Base-by-base conservation (phyloP, 495 filamentous ascomycete species). In the Sporormia fimetaria region DNA sequence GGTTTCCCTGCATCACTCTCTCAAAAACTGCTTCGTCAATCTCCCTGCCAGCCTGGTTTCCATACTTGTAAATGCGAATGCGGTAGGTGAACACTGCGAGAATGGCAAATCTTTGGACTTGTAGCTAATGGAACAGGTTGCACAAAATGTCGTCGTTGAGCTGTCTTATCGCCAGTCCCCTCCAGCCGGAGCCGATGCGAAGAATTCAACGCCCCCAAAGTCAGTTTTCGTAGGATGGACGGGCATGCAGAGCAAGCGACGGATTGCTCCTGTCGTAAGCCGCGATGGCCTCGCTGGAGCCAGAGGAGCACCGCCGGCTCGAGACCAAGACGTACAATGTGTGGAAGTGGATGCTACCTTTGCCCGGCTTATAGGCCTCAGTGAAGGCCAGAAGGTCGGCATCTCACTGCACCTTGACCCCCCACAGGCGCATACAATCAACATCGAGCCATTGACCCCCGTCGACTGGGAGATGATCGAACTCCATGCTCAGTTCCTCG, bases 391-490 rank as follows among this genome's bases (percentile, higher is more conserved):
- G 50, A 92, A 84, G 68, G 75, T 82, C 37, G 71, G 70, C 21
- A 57, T 83, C 38, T 63, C 66, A 29, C 69, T 98, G 44, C 90
- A 96, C 57, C 61, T 94, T 27, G 87, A 96, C 58, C 87, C 87
- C 29, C 86, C 87, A 0, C 63, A 88, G 39, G 83, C 84, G 24
- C 81, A 92, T 58, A 94, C 87, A 1, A 78, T 98, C 56, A 83
- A 94, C 51, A 95, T 98, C 49, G 90, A 98, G 58, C 90, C 90
- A 36, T 65, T 95, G 48, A 95, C 90, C 1, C 76, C 87, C 2
- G 82, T 85, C 43, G 90, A 98, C 56, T 98, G 90, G 90, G 90
- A 96, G 51, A 77, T 95, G 52, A 98, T 98, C 48, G 90, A 98
- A 56, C 68, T 95, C 1, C 90, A 96, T 61, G 90, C 90, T 3